These are phyloP conservation scores for Scedosporium aurantiacum DNA, from an alignment of 2,329 filamentous ascomycete genomes.

Conservation along the genomic window DNA sequence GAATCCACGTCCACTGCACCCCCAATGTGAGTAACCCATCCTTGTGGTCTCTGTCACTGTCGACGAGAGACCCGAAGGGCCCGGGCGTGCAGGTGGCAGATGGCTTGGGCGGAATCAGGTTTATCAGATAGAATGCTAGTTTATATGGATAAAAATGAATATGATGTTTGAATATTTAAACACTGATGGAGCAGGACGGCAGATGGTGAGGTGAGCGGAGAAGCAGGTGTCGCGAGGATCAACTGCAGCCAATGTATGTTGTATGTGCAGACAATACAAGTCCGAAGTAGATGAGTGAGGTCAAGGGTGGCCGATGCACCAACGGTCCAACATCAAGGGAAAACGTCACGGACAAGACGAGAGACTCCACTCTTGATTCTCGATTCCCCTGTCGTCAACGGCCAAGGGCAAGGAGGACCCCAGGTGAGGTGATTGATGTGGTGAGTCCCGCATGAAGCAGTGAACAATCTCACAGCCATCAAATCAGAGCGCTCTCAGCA, in stretches of 20 bases:
- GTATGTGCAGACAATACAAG: no score
- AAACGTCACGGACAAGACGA: no score
- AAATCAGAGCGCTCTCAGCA: neutral
- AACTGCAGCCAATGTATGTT: neutral
- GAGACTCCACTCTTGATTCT: neutral
- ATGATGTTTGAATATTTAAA: neutral
- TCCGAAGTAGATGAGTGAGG: no score
- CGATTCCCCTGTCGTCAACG: neutral
- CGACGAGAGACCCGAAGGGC: neutral
- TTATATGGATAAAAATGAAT: neutral
- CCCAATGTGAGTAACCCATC: neutral
- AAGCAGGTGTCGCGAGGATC: neutral
- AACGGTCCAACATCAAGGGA: no score
- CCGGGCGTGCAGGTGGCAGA: conserved; percentile 5
- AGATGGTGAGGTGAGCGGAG: neutral
- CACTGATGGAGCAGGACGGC: neutral
- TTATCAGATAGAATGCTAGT: neutral
- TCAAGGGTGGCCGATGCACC: no score
- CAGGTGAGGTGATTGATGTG: neutral
- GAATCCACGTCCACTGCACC: neutral
- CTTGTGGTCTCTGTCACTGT: neutral
- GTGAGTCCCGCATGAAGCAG: neutral
- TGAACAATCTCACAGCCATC: neutral
- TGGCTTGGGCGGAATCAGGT: neutral
- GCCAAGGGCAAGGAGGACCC: neutral